phyloP scores from a whole-genome alignment of 495 filamentous ascomycete genomes.

The Xylaria flabelliformis region DNA sequence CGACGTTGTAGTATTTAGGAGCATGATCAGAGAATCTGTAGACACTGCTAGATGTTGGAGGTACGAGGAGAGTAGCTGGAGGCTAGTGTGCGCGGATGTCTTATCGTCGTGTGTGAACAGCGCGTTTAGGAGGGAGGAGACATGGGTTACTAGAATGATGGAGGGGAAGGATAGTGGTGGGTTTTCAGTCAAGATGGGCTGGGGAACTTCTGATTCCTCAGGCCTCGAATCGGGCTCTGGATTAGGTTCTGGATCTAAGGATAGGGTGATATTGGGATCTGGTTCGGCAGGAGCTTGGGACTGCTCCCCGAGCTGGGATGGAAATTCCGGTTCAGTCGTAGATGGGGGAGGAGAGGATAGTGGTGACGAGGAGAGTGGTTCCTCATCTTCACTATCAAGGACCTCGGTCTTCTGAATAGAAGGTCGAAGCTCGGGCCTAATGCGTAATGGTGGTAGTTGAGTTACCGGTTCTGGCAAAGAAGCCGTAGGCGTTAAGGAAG shows the following conservation, averaged over 20 bases:
- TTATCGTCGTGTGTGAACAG: conserved; percentile 50
- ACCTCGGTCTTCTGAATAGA: conserved; percentile 26
- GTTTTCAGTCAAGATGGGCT: neutral
- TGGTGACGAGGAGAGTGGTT: conserved; percentile 29
- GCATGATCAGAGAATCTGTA: conserved; percentile 44
- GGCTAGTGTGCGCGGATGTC: conserved; percentile 41
- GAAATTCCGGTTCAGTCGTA: conserved; percentile 13
- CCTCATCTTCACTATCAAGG: conserved; percentile 48
- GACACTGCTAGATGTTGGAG: conserved; percentile 42
- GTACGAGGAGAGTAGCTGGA: conserved; percentile 42
- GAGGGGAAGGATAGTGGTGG: conserved; percentile 34
- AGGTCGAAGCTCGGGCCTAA: conserved; percentile 5
- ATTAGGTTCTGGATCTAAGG: neutral
- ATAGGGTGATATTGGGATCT: conserved; percentile 1
- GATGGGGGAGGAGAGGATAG: conserved; percentile 18
- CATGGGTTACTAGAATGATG: conserved; percentile 52
- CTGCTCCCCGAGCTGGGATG: neutral
- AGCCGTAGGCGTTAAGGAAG: neutral
- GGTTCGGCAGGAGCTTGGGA: neutral
- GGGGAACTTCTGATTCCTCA: neutral
- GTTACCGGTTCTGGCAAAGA: neutral
- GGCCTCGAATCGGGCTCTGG: neutral
- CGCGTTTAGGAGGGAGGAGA: conserved; percentile 47
- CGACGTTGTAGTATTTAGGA: conserved; percentile 50
- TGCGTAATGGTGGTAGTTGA: conserved; percentile 25